Evolutionary conservation across 23 red algal species (phyloP).

Genomic region (Gracilaria caudata): DNA sequence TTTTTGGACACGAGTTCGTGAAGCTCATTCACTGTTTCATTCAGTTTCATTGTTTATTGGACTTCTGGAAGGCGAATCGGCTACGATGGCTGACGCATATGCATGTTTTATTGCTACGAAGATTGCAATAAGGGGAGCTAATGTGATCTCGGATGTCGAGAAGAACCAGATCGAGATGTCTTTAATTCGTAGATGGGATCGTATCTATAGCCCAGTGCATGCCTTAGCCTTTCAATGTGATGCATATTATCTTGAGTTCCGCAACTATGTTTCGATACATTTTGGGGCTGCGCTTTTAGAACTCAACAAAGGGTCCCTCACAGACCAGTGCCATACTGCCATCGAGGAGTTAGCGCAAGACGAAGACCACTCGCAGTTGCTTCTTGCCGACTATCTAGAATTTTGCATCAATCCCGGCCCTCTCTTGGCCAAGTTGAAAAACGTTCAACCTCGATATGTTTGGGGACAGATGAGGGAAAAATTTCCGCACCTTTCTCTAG

Average conservation of each 20-base stretch:
- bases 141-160: neutral
- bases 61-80: conserved; percentile 9
- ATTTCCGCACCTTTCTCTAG: neutral
- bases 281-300: neutral
- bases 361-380: neutral
- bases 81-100: conserved; percentile 16
- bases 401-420: neutral
- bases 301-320: neutral
- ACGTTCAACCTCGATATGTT: neutral
- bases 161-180: neutral
- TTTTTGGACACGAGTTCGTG: neutral
- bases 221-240: conserved; percentile 28
- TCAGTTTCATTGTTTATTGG: conserved; percentile 13
- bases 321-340: neutral
- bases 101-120: neutral
- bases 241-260: neutral
- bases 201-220: conserved; percentile 1
- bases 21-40: neutral
- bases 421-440: neutral
- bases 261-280: neutral
- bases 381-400: conserved; percentile 7
- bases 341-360: neutral
- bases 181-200: neutral
- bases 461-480: conserved; percentile 1
- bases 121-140: neutral